phyloP scores from a whole-genome alignment of 345 rosid species.

The Rhodomyrtus tomentosa region DNA sequence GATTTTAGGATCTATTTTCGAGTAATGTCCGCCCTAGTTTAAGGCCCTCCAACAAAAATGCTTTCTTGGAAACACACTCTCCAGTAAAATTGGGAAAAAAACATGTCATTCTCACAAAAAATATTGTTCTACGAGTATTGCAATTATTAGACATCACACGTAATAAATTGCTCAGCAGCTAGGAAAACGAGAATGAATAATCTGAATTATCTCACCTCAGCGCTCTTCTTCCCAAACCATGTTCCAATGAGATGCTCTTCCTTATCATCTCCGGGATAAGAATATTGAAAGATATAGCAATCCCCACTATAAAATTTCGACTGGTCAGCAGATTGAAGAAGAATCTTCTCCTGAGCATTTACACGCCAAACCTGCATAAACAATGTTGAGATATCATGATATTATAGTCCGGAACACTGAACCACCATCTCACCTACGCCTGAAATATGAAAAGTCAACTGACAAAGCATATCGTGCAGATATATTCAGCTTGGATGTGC shows the following conservation, averaged over 20 bases:
- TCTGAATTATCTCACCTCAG: slow-evolving; percentile 45
- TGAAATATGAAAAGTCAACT: background rate
- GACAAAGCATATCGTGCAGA: background rate
- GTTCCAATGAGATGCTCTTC: slow-evolving; percentile 89
- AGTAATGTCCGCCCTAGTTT: background rate
- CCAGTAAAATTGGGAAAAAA: background rate
- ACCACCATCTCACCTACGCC: background rate
- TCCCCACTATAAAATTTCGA: slow-evolving; percentile 83
- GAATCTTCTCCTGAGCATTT: slow-evolving; percentile 57
- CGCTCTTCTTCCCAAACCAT: slow-evolving; percentile 90
- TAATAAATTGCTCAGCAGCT: background rate
- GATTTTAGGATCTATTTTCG: background rate
- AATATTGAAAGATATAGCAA: slow-evolving; percentile 79
- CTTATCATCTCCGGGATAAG: slow-evolving; percentile 87
- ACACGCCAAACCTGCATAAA: slow-evolving; percentile 71
- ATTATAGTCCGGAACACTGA: background rate
- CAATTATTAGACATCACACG: background rate
- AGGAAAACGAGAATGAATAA: background rate
- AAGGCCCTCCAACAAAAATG: background rate
- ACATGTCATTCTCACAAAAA: background rate
- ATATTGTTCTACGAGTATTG: background rate
- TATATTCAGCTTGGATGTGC: background rate
- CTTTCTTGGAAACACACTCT: background rate
- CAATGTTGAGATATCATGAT: background rate
- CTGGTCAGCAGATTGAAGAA: slow-evolving; percentile 71